Evolutionary conservation across 169 alveolate genomes (phyloP), one percentile per base, ranked within the genome.

Genomic region (Eimeria acervulina): DNA sequence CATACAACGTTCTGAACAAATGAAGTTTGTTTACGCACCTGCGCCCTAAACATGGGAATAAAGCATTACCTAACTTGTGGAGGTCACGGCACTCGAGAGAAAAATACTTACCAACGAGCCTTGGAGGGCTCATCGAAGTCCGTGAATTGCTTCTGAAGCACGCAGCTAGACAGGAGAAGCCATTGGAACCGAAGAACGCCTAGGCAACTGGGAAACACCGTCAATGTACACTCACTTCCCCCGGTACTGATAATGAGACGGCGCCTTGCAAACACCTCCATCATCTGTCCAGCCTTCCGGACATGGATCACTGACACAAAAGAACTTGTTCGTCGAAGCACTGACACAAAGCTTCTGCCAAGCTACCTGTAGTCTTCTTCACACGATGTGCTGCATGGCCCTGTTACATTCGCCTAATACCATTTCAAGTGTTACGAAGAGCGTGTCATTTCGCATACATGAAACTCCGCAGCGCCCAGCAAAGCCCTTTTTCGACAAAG

Each of bases 111-210:
- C 96, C 96, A 93, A 23, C 80, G 83, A 40, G 88, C 81, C 90
- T 83, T 93, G 31, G 96, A 83, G 15, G 96, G 70, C 66, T 93
- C 96, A 47, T 93, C 94, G 51, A 63, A 93, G 44, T 52, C 93
- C 10, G 61, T 28, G 78, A 93, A 93, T 26, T 68, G 78, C 68
- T 93, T 93, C 51, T 93, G 90, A 26, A 88, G 93, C 6, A 83
- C 96, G 31, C 96, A 93, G 68, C 96, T 93, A 38, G 6, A 15
- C 74, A 42, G 66, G 10, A 3, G 74, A 31, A 21, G 40, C 26
- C 66, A 26, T 47, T 28, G 13, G 26, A 6, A 23, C 36, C 61
- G 40, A 12, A 15, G 5, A 8, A 26, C 17, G 89, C 13, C 42
- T 28, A n/a, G 26, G 68, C 5, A 31, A n/a, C 26, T 10, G 13